Conservation (phyloP, 371 early-diverging fungal species). For the Rhizomucor pusillus region DNA sequence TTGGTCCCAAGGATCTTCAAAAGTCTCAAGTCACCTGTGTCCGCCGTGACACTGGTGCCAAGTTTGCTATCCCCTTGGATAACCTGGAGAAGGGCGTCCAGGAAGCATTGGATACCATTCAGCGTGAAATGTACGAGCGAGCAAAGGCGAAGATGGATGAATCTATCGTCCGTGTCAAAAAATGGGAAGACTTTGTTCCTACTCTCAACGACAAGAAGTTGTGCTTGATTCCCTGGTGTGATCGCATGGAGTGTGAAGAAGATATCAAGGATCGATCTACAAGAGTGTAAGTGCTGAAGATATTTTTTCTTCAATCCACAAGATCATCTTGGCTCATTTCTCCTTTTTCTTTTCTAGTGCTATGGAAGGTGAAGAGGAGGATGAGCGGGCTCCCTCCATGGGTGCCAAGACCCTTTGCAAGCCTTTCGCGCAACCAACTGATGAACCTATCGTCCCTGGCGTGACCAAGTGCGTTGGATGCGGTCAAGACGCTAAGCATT, state of each 20-base stretch:
- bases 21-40: conserved; percentile 81
- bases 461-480: conserved; percentile 86
- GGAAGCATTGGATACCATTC: conserved; percentile 82
- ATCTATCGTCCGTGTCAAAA: conserved; percentile 72
- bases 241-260: conserved; percentile 92
- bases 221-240: conserved; percentile 97
- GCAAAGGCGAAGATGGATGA: conserved; percentile 85
- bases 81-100: conserved; percentile 60
- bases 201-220: conserved; percentile 89
- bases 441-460: conserved; percentile 72
- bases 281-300: conserved; percentile 46
- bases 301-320: neutral
- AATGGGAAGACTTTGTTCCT: conserved; percentile 94
- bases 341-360: conserved; percentile 20
- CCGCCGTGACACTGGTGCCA: conserved; percentile 86
- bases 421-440: conserved; percentile 90
- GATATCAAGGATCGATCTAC: conserved; percentile 94
- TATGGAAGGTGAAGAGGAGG: conserved; percentile 74
- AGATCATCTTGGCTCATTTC: neutral
- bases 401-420: conserved; percentile 99
- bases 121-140: conserved; percentile 87
- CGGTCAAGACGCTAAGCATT: conserved; percentile 77
- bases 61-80: conserved; percentile 64
- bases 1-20: conserved; percentile 97
- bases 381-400: conserved; percentile 96